A percentile compares a stretch with the other conserved stretches of the same genome.
Evolutionary conservation across 306 rosid species (phyloP).

Genomic region (Sesbania bispinosa): DNA sequence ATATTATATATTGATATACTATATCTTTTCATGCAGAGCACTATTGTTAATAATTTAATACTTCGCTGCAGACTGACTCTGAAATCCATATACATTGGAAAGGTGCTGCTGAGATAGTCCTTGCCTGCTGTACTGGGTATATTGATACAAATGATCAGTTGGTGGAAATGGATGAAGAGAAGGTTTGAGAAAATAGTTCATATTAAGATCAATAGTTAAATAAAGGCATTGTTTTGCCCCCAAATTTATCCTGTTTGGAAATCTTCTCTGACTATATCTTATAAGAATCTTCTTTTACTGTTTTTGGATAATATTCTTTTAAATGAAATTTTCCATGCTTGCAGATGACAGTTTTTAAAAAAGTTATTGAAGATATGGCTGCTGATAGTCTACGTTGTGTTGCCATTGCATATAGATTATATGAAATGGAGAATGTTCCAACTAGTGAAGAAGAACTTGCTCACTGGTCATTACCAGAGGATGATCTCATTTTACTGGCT

Average conservation of each 20-base stretch:
- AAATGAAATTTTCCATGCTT: constrained; percentile 13
- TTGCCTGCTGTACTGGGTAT: constrained; percentile 54
- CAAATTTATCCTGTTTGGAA: neutral
- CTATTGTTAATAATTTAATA: constrained; percentile 14
- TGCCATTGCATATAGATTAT: constrained; percentile 71
- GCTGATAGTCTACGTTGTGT: constrained; percentile 69
- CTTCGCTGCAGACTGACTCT: constrained; percentile 45
- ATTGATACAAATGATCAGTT: constrained; percentile 41
- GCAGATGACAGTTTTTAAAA: constrained; percentile 53
- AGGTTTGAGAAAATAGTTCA: constrained; percentile 44
- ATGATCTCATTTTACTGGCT: constrained; percentile 76
- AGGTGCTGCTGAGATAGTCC: constrained; percentile 91
- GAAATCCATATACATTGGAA: constrained; percentile 88
- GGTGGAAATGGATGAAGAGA: constrained; percentile 56
- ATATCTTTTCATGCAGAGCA: neutral
- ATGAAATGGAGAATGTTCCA: constrained; percentile 54
- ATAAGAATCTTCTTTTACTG: neutral
- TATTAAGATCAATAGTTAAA: neutral
- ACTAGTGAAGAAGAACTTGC: constrained; percentile 57
- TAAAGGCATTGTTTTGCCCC: neutral
- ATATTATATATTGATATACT: neutral
- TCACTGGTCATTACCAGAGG: constrained; percentile 80
- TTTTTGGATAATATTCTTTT: neutral
- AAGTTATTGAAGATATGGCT: constrained; percentile 81
- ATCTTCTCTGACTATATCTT: neutral